Evolutionary conservation across 2,329 filamentous ascomycete genomes (phyloP).

Genomic region (Ramularia endophylla): DNA sequence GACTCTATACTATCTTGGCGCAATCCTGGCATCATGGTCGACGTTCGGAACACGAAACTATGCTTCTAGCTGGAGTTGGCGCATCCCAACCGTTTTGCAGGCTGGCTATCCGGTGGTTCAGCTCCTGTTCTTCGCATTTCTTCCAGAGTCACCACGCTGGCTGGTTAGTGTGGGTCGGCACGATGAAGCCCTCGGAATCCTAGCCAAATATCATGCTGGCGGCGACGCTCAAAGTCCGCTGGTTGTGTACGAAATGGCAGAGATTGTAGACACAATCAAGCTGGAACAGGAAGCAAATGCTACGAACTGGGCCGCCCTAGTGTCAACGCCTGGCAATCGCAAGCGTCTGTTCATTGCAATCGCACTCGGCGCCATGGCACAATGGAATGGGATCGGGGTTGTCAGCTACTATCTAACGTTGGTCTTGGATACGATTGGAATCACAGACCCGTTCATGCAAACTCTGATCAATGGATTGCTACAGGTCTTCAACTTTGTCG

Average conservation of each 20-base stretch:
- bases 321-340: conserved; percentile 26
- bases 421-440: conserved; percentile 12
- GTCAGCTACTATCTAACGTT: conserved; percentile 15
- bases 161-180: conserved; percentile 20
- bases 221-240: conserved; percentile 44
- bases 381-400: conserved; percentile 32
- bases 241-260: conserved; percentile 54
- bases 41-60: conserved; percentile 17
- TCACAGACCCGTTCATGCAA: conserved; percentile 36
- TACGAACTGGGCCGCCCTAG: conserved; percentile 12
- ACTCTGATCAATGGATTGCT: conserved; percentile 16
- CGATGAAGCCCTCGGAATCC: conserved; percentile 25
- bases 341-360: conserved; percentile 34
- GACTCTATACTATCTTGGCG: conserved; percentile 18
- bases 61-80: conserved; percentile 39
- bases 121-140: conserved; percentile 23
- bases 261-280: conserved; percentile 54
- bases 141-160: conserved; percentile 20
- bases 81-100: conserved; percentile 44
- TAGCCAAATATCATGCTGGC: conserved; percentile 41
- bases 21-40: conserved; percentile 18
- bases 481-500: conserved; percentile 13
- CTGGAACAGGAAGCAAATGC: conserved; percentile 50
- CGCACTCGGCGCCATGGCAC: conserved; percentile 31
- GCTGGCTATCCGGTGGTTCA: conserved; percentile 41